Conservation (phyloP, 2,329 filamentous ascomycete species). For the Ilyonectria robusta region DNA sequence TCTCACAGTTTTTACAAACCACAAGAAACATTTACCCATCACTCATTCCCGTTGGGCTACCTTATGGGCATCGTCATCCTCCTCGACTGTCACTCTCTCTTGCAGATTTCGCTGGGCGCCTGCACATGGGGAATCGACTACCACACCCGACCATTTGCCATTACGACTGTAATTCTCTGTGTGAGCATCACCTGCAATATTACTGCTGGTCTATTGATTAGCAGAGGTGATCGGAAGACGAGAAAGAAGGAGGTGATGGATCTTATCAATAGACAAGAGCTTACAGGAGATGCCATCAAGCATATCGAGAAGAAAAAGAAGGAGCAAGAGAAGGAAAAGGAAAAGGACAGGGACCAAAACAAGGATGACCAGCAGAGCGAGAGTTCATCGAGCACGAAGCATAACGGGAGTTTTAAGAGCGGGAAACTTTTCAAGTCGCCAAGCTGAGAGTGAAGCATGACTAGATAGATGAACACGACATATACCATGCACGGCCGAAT, state of each 20-base stretch:
- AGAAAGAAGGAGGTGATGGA: slow-evolving; percentile 90
- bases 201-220: slow-evolving; percentile 82
- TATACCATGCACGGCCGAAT: slow-evolving; percentile 8
- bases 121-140: slow-evolving; percentile 86
- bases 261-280: slow-evolving; percentile 80
- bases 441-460: background rate
- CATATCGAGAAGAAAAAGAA: slow-evolving; percentile 62
- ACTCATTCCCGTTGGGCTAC: slow-evolving; percentile 81
- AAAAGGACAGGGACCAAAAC: slow-evolving; percentile 28
- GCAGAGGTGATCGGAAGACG: slow-evolving; percentile 80
- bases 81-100: slow-evolving; percentile 82
- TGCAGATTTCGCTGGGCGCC: slow-evolving; percentile 85
- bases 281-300: slow-evolving; percentile 73
- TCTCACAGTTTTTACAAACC: slow-evolving; percentile 93
- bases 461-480: background rate
- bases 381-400: slow-evolving; percentile 7
- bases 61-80: slow-evolving; percentile 85
- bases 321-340: slow-evolving; percentile 42
- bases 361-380: slow-evolving; percentile 15
- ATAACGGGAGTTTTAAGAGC: background rate
- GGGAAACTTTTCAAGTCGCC: slow-evolving; percentile 24
- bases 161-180: slow-evolving; percentile 86
- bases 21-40: slow-evolving; percentile 86
- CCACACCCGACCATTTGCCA: slow-evolving; percentile 75
- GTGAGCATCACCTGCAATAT: slow-evolving; percentile 85